Base-by-base conservation (phyloP, 352 stramenopile species). In the Phytopythium ostracodes region DNA sequence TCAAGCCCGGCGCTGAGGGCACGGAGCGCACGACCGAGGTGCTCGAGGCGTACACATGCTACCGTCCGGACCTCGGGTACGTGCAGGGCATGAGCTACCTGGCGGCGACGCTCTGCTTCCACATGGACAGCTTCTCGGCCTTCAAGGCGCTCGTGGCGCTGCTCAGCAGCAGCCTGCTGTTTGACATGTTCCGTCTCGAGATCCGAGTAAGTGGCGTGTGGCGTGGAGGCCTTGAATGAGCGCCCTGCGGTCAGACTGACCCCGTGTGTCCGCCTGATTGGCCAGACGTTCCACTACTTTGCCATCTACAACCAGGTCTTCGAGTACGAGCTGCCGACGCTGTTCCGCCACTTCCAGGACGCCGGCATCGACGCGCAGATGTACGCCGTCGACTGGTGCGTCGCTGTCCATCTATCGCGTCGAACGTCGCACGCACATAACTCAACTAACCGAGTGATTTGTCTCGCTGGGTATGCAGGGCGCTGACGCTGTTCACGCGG, bases 31-130 rank as follows among this genome's bases (percentile, higher is more conserved):
- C 86, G 27, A 88, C 82, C 15, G 79, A 93, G 56, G 87, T 95
- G 29, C 72, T 95, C 17, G 84, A 94, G 56, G 84, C 87, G 9
- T 95, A 95, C 65, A 91, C 87, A 33, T 95, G 87, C 71, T 95
- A 95, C 54, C 82, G 87, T 1, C 87, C 87, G 1, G 87, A 95
- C 50, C 64, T 95, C 20, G 87, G 87, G 11, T 95, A 95, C 60
- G 84, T 95, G 14, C 87, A 95, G 64, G 87, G 87, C 35, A 95
- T 95, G 87, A 94, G 84, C 66, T 95, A 95, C 49, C 68, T 95
- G n/a, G 87, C 87, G 6, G 87, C 87, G 11, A 77, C 81, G 8
- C 51, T 95, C 44, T 95, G 87, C 62, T 89, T 95, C 53, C 87
- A 95, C 66, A 91, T 95, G 82, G 87, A 95, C 63, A 92, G 80